Conservation (phyloP, 179 eudicot genomes). For the Corrigiola litoralis region DNA sequence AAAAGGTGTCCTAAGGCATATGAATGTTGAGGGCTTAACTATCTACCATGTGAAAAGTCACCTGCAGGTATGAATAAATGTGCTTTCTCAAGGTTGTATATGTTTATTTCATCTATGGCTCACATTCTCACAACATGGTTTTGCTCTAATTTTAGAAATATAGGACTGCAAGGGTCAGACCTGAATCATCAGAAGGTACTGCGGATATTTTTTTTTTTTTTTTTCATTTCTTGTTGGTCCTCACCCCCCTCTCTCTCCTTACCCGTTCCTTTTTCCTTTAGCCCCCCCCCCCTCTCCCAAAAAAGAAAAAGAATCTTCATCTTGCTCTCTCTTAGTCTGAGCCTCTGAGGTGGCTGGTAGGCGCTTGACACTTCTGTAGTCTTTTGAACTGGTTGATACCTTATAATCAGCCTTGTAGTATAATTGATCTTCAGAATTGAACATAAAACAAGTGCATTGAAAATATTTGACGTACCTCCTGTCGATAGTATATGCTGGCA, state of each 20-base stretch:
- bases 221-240: not conserved
- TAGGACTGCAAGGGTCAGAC: conserved; percentile 51
- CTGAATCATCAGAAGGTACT: conserved; percentile 47
- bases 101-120: not conserved
- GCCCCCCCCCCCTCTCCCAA: not conserved
- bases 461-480: no score
- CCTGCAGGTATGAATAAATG: conserved; percentile 35
- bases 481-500: no score
- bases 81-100: not conserved
- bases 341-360: no score
- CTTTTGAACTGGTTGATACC: no score
- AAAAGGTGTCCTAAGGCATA: conserved; percentile 49
- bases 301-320: no score
- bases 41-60: conserved; percentile 67
- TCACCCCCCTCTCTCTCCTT: not conserved
- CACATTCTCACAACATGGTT: conserved; percentile 3
- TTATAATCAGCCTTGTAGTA: no score
- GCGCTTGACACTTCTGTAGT: no score
- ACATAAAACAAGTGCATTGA: no score
- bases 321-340: no score
- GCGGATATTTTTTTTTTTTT: not conserved
- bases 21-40: conserved; percentile 58
- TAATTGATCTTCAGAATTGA: no score
- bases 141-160: conserved; percentile 39
- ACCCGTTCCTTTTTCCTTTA: not conserved